A percentile compares a stretch with the other conserved stretches of the same genome.
These are phyloP conservation scores for Arthrobotrys megalospora DNA, from an alignment of 2,329 filamentous ascomycete species.

Conservation along the genomic window DNA sequence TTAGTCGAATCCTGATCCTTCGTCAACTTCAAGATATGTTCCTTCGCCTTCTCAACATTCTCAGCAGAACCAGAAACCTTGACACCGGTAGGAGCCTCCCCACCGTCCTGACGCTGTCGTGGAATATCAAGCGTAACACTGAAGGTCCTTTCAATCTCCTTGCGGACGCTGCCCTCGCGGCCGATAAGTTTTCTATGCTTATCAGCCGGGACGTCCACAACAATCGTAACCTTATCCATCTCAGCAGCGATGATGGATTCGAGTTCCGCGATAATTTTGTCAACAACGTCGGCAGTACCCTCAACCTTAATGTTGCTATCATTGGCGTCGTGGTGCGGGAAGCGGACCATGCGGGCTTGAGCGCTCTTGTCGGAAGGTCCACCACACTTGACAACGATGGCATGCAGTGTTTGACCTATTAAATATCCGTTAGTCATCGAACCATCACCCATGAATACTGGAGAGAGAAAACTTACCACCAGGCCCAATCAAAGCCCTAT, in stretches of 20 bases:
- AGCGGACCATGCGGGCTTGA: conserved; percentile 90
- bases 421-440: conserved; percentile 9
- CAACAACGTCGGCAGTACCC: conserved; percentile 84
- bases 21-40: conserved; percentile 82
- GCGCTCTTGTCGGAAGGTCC: conserved; percentile 88
- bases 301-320: conserved; percentile 90
- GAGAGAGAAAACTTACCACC: conserved; percentile 77
- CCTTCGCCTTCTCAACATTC: conserved; percentile 87
- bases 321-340: conserved; percentile 88
- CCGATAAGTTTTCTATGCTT: conserved; percentile 95
- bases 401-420: conserved; percentile 76
- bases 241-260: conserved; percentile 85
- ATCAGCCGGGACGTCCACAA: conserved; percentile 85
- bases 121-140: conserved; percentile 90
- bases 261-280: conserved; percentile 88
- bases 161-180: conserved; percentile 88
- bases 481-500: conserved; percentile 88
- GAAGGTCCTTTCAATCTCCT: conserved; percentile 87
- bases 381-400: conserved; percentile 88
- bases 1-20: conserved; percentile 92
- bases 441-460: conserved; percentile 7
- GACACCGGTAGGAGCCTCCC: conserved; percentile 77
- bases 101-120: conserved; percentile 80
- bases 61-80: conserved; percentile 85
- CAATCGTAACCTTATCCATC: conserved; percentile 84